Conservation (phyloP, 129 eudicot genomes). For the Solidago caesia region DNA sequence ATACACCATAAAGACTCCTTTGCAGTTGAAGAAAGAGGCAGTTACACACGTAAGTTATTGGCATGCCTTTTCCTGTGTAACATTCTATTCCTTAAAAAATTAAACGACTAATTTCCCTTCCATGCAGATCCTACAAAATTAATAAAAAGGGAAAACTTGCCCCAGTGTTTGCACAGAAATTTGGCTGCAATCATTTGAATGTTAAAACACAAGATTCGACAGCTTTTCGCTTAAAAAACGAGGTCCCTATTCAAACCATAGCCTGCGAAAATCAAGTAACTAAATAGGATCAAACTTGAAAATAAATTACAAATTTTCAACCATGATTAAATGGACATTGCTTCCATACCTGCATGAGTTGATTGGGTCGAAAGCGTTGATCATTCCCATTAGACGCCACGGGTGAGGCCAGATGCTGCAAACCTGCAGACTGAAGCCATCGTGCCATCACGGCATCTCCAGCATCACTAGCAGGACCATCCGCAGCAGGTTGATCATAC, state of each 20-base stretch:
- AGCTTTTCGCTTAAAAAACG: background rate
- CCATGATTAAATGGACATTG: background rate
- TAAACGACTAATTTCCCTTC: background rate
- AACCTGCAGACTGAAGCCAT: constrained; percentile 98
- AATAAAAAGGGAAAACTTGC: background rate
- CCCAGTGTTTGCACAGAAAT: background rate
- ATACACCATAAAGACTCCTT: constrained; percentile 11
- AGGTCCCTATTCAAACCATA: constrained; percentile 3
- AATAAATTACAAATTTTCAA: background rate
- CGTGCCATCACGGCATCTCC: constrained; percentile 99
- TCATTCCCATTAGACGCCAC: constrained; percentile 72
- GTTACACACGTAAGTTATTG: constrained; percentile 1
- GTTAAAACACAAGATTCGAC: background rate
- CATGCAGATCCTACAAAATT: constrained; percentile 7
- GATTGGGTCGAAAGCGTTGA: constrained; percentile 68
- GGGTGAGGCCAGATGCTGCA: constrained; percentile 99
- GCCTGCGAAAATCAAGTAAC: background rate
- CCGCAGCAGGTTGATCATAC: constrained; percentile 79
- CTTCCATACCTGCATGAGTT: constrained; percentile 86
- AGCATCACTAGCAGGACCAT: constrained; percentile 59
- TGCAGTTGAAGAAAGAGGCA: constrained; percentile 2
- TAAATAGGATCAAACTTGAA: constrained; percentile 1
- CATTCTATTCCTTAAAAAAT: background rate
- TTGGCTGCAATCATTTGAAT: background rate
- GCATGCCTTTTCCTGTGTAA: constrained; percentile 2